Evolutionary conservation across 345 rosid genomes (phyloP).

Genomic region (Moricandia arvensis): DNA sequence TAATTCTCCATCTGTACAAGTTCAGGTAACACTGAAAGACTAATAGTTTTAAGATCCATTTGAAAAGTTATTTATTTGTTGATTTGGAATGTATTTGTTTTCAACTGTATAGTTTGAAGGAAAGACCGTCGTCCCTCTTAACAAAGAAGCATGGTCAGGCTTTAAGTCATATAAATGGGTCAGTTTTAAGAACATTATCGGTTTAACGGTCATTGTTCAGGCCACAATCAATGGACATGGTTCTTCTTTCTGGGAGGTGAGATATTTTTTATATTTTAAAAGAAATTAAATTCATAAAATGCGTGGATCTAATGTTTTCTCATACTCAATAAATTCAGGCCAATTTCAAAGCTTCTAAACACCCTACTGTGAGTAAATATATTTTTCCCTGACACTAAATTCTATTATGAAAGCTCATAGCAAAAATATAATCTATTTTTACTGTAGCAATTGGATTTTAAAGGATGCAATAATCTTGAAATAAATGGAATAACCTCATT

Average conservation of each 20-base stretch:
- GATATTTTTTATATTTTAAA: background rate
- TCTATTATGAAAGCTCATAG: background rate
- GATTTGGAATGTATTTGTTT: background rate
- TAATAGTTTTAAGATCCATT: background rate
- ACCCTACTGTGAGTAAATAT: slow-evolving; percentile 28
- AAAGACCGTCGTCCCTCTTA: slow-evolving; percentile 4
- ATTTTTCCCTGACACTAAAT: background rate
- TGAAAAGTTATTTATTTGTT: background rate
- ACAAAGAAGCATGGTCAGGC: slow-evolving; percentile 19
- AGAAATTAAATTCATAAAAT: background rate
- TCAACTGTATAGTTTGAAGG: slow-evolving; percentile 5
- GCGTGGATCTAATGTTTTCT: background rate
- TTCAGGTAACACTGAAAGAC: slow-evolving; percentile 39
- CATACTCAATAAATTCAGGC: background rate
- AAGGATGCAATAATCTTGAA: slow-evolving; percentile 24
- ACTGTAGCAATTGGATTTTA: slow-evolving; percentile 33
- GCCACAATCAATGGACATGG: slow-evolving; percentile 29
- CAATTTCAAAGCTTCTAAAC: background rate
- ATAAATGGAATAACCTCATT: slow-evolving; percentile 36
- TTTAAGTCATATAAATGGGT: background rate
- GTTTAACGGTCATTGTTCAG: slow-evolving; percentile 5
- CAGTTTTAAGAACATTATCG: background rate
- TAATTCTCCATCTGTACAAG: slow-evolving; percentile 18
- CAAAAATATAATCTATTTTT: background rate
- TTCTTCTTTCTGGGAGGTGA: slow-evolving; percentile 32